Evolutionary conservation across 257 asterid genomes (phyloP).

Genomic region (Solanum tarijense): DNA sequence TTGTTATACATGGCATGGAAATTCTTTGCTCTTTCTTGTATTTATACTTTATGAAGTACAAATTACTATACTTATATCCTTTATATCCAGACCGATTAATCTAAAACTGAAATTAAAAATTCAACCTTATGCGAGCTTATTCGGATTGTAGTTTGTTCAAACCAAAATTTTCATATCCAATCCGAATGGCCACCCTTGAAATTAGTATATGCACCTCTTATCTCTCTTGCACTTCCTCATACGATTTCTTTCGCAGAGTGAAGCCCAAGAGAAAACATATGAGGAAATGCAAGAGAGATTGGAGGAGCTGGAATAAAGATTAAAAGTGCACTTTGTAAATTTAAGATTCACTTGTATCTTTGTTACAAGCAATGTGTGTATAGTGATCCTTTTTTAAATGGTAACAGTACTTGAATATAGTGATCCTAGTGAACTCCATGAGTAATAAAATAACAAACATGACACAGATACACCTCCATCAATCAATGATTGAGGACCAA

Average conservation of each 20-base stretch:
- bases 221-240: too few relatives aligned
- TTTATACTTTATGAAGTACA: background rate
- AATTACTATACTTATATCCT: background rate
- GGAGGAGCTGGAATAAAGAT: background rate
- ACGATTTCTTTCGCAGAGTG: background rate
- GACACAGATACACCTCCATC: background rate
- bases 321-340: too few relatives aligned
- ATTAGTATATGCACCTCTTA: too few relatives aligned
- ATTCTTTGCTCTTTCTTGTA: background rate
- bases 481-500: background rate
- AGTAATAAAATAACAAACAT: background rate
- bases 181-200: background rate
- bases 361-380: background rate
- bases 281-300: conserved; percentile 4
- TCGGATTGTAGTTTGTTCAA: background rate
- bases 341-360: background rate
- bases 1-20: background rate
- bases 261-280: conserved; percentile 3
- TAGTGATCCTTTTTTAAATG: background rate
- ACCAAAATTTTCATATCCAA: background rate
- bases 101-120: background rate
- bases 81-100: background rate
- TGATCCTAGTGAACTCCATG: background rate
- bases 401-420: background rate
- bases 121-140: background rate